Percentiles rank a stretch among this genome's conserved stretches.
Evolutionary conservation across 2,329 filamentous ascomycete genomes (phyloP).

Genomic region (Bipolaris sorokiniana): DNA sequence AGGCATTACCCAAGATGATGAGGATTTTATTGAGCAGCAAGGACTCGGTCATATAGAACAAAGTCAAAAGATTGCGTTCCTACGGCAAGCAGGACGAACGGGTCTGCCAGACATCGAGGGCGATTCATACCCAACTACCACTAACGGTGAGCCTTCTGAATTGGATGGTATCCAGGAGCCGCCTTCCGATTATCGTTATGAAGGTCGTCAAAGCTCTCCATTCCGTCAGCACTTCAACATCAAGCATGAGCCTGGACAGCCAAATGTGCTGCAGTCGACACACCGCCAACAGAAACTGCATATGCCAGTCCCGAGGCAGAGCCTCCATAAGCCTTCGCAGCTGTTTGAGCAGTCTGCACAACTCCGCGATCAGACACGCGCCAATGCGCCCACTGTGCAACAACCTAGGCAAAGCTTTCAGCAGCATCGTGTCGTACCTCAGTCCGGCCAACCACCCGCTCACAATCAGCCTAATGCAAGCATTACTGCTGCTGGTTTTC

Average conservation of each 20-base stretch:
- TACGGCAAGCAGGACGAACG: slow-evolving; percentile 1
- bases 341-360: slow-evolving; percentile 23
- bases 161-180: slow-evolving; percentile 17
- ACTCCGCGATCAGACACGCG: slow-evolving; percentile 30
- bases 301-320: background rate
- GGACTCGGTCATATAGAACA: slow-evolving; percentile 1
- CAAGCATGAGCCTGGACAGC: slow-evolving; percentile 11
- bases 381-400: slow-evolving; percentile 8
- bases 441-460: slow-evolving; percentile 19
- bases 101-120: slow-evolving; percentile 26
- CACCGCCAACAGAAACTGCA: slow-evolving; percentile 12
- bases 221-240: slow-evolving; percentile 16
- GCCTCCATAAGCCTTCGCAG: slow-evolving; percentile 2
- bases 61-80: slow-evolving; percentile 9
- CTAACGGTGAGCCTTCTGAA: slow-evolving; percentile 38
- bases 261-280: slow-evolving; percentile 9
- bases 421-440: background rate
- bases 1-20: slow-evolving; percentile 1
- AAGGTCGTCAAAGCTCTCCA: slow-evolving; percentile 10
- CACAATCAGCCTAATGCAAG: slow-evolving; percentile 16
- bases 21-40: slow-evolving; percentile 1
- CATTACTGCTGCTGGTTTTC: background rate
- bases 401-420: slow-evolving; percentile 6
- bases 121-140: slow-evolving; percentile 49
- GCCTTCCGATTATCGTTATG: slow-evolving; percentile 12